Evolutionary conservation across 129 eudicot genomes (phyloP), one percentile per base, ranked within the genome.

Genomic region (Escallonia rubra): DNA sequence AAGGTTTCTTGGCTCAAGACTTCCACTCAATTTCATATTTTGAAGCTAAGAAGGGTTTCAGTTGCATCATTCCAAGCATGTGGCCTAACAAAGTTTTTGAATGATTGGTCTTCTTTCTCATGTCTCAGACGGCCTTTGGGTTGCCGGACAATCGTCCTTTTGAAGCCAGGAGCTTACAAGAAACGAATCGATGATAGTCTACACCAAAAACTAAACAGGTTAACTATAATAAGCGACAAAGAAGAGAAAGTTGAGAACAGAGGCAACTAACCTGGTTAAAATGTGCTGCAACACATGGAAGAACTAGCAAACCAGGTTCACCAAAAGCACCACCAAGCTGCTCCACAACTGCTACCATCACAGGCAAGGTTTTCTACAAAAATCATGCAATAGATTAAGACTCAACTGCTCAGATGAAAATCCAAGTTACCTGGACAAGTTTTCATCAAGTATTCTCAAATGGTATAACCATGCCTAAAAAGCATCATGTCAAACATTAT

Each of bases 241-340:
- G 34, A 23, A 23, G 34, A 23, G 34, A 23, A 1, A 23, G n/a
- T n/a, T 23, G 34, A 23, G 10, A 11, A 69, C 39, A 38, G 14
- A 41, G 6, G 3, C 34, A 47, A 41, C 7, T 73, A 49, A 92
- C 96, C 98, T 92, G 96, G 72, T 79, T 88, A 60, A 92, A 58
- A 74, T 92, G 98, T 41, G 96, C 98, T 16, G 95, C 98, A 40
- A 92, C 87, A 64, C 91, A 86, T 14, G 98, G 98, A 73, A 92
- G 85, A 66, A 86, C 84, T 6, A 92, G 75, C 74, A 92, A 78
- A 42, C 98, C 96, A 15, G 96, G 67, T 76, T 79, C 95, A 57
- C 96, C 96, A 63, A 92, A 66, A 16, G 91, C 84, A 46, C 83
- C 86, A 80, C 90, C 84, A 40, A 92, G 91, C 85, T 92, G 95